A percentile compares a stretch with the other conserved stretches of the same genome.
phyloP scores from a whole-genome alignment of 192 early-diverging fungal species.

The Backusella psychrophila region DNA sequence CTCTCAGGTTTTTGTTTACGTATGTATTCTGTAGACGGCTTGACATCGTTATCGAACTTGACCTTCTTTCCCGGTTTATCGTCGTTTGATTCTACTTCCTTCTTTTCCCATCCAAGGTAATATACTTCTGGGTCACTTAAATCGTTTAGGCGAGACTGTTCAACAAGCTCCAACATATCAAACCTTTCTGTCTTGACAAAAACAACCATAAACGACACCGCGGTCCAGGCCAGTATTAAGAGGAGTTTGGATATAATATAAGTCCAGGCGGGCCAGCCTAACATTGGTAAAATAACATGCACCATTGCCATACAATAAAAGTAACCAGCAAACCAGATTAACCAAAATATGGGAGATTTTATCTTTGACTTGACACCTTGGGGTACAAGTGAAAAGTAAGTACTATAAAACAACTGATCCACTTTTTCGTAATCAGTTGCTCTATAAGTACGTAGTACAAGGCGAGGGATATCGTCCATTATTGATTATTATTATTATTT shows the following conservation, averaged over 20 bases:
- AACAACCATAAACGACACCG: conserved; percentile 19
- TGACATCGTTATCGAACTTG: conserved; percentile 19
- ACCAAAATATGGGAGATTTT: conserved; percentile 26
- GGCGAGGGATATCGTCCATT: background rate
- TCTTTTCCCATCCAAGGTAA: conserved; percentile 28
- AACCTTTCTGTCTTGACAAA: conserved; percentile 31
- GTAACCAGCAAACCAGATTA: conserved; percentile 23
- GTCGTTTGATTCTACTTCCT: conserved; percentile 22
- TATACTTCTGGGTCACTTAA: conserved; percentile 30
- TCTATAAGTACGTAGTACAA: conserved; percentile 33
- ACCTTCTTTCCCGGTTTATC: conserved; percentile 19
- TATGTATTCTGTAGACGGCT: conserved; percentile 19
- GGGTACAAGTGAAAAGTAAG: conserved; percentile 33
- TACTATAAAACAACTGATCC: conserved; percentile 28
- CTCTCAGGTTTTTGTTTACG: conserved; percentile 1
- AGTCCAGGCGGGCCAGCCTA: conserved; percentile 7
- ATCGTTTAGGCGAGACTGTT: conserved; percentile 27
- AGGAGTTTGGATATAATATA: conserved; percentile 10
- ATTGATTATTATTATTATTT: background rate
- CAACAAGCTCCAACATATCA: conserved; percentile 21
- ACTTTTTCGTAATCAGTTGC: conserved; percentile 27
- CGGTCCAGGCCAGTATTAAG: conserved; percentile 19
- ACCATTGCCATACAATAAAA: conserved; percentile 18
- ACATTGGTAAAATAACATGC: conserved; percentile 6
- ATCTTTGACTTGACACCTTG: conserved; percentile 31